phyloP scores from a whole-genome alignment of 805 yeast species.

The Schwanniomyces vanrijiae region DNA sequence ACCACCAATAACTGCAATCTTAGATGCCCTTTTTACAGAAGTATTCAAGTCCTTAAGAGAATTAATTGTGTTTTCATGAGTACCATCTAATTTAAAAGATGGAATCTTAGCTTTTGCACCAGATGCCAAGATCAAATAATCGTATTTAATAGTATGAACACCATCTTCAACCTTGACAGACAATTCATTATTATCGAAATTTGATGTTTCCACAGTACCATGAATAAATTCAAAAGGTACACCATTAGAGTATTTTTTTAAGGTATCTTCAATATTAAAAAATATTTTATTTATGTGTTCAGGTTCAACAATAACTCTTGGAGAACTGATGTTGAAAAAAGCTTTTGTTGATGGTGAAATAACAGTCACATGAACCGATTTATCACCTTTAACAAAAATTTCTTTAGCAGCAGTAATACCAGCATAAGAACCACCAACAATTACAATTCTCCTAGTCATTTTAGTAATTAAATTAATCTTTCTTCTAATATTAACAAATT shows the following conservation, averaged over 20 bases:
- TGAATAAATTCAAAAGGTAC: slow-evolving; percentile 18
- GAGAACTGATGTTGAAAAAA: slow-evolving; percentile 27
- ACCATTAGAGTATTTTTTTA: slow-evolving; percentile 14
- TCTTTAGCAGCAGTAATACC: slow-evolving; percentile 27
- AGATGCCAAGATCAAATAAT: slow-evolving; percentile 34
- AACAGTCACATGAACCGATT: slow-evolving; percentile 19
- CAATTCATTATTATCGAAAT: slow-evolving; percentile 22
- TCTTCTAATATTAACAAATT: too few species aligned
- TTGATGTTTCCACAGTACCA: slow-evolving; percentile 24
- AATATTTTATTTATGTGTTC: slow-evolving; percentile 14
- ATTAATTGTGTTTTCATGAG: slow-evolving; percentile 12
- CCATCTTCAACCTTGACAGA: slow-evolving; percentile 9
- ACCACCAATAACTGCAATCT: slow-evolving; percentile 39
- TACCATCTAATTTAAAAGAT: slow-evolving; percentile 25
- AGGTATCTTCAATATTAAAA: slow-evolving; percentile 16
- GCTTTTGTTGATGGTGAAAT: slow-evolving; percentile 24
- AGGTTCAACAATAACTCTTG: slow-evolving; percentile 32
- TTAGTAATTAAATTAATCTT: too few species aligned
- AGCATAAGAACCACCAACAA: slow-evolving; percentile 40
- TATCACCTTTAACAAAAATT: slow-evolving; percentile 9
- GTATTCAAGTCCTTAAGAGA: slow-evolving; percentile 15
- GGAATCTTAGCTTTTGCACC: slow-evolving; percentile 24
- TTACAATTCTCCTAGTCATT: slow-evolving; percentile 11
- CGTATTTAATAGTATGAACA: slow-evolving; percentile 17
- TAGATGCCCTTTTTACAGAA: slow-evolving; percentile 18